phyloP scores from a whole-genome alignment of 306 rosid species.

The Ammopiptanthus mongolicus region DNA sequence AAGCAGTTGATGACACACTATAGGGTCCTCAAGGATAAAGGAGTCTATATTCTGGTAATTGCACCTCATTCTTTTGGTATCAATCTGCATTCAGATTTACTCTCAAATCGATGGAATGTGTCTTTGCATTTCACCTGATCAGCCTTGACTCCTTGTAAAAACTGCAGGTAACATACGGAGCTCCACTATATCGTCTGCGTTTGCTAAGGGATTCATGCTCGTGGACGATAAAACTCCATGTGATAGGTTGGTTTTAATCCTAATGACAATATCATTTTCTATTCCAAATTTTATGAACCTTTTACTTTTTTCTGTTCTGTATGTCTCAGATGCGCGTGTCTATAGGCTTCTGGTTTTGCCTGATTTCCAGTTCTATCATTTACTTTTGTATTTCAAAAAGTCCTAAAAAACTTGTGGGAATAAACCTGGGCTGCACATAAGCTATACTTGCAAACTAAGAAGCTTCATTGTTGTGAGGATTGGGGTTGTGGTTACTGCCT shows the following conservation, averaged over 20 bases:
- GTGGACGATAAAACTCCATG: constrained; percentile 80
- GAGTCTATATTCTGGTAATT: constrained; percentile 83
- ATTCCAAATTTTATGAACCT: background rate
- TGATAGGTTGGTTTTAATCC: constrained; percentile 57
- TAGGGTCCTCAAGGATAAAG: constrained; percentile 92
- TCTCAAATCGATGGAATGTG: background rate
- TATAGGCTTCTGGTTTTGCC: background rate
- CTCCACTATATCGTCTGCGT: constrained; percentile 61
- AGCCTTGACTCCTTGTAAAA: constrained; percentile 22
- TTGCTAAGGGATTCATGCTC: constrained; percentile 53
- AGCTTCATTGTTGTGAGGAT: constrained; percentile 1
- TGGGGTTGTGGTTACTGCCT: background rate
- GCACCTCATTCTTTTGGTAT: background rate
- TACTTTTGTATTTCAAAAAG: background rate
- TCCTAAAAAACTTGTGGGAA: background rate
- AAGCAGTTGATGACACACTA: constrained; percentile 92
- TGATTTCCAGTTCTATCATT: constrained; percentile 4
- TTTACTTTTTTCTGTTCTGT: background rate
- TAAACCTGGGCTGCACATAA: background rate
- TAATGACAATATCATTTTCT: constrained; percentile 8
- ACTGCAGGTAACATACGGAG: constrained; percentile 79
- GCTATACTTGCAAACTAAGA: background rate
- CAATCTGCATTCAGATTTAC: constrained; percentile 1
- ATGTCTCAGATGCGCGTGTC: background rate
- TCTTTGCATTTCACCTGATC: constrained; percentile 7